Conservation (phyloP, 345 rosid genomes). For the Trapa bicornis region DNA sequence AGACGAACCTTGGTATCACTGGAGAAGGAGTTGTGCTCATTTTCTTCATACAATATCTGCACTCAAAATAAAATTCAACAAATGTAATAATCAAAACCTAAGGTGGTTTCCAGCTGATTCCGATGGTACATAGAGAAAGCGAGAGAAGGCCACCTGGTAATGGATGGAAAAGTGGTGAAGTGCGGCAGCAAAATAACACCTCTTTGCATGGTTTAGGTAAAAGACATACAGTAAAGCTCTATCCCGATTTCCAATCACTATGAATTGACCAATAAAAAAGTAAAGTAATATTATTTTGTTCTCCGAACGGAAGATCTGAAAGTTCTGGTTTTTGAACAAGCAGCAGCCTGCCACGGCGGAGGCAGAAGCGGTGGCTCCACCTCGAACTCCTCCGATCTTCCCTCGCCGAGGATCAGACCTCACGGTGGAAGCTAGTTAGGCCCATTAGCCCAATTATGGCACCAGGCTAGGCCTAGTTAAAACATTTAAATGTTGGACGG, state of each 20-base stretch:
- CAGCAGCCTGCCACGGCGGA: background rate
- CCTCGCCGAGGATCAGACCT: background rate
- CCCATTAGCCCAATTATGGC: background rate
- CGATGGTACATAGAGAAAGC: background rate
- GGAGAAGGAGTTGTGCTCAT: slow-evolving; percentile 38
- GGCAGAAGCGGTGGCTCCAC: background rate
- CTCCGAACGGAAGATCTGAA: background rate
- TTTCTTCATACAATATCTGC: slow-evolving; percentile 20
- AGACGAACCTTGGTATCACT: slow-evolving; percentile 35
- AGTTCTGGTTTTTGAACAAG: background rate
- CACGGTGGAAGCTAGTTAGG: background rate
- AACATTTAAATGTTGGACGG: too few species aligned
- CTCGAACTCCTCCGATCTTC: background rate
- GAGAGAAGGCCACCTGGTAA: slow-evolving; percentile 7
- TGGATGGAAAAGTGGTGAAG: slow-evolving; percentile 6
- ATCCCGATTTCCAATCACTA: background rate
- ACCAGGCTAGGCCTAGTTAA: background rate
- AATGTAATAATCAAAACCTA: background rate
- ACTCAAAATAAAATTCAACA: background rate
- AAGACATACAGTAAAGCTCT: background rate
- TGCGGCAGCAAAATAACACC: slow-evolving; percentile 6
- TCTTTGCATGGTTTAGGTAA: slow-evolving; percentile 9
- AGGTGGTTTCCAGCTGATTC: background rate
- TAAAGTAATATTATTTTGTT: too few species aligned
- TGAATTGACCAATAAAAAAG: background rate